These are phyloP conservation scores for Quercus berberidifolia DNA, from an alignment of 306 rosid species.

Conservation along the genomic window DNA sequence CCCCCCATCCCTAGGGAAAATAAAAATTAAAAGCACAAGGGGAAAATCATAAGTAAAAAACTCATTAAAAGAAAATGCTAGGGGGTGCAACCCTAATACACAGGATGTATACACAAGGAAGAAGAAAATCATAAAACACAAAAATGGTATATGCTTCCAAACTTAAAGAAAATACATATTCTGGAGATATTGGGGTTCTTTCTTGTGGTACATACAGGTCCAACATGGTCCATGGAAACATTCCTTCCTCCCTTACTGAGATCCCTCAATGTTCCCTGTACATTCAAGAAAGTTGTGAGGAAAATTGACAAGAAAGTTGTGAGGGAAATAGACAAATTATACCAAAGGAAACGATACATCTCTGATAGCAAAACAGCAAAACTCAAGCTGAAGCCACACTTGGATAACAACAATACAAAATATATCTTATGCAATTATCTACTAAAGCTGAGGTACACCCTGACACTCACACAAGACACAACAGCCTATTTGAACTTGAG, in stretches of 20 bases:
- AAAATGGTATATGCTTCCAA: constrained; percentile 7
- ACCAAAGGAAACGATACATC: background rate
- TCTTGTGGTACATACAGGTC: constrained; percentile 49
- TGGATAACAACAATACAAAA: background rate
- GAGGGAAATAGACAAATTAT: constrained; percentile 13
- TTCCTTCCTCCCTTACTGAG: constrained; percentile 90
- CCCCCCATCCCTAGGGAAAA: background rate
- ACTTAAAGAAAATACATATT: background rate
- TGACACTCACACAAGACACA: background rate
- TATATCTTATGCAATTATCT: background rate
- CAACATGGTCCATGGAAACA: constrained; percentile 54
- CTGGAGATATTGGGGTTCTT: background rate
- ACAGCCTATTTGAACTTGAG: too few species aligned
- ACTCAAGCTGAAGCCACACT: background rate
- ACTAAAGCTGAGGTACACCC: background rate
- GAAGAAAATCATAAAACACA: background rate
- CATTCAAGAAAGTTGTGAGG: constrained; percentile 35
- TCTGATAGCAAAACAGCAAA: background rate
- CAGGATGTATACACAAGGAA: background rate
- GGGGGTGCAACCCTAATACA: too few species aligned
- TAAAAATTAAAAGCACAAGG: background rate
- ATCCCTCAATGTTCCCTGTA: constrained; percentile 94
- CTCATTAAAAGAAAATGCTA: too few species aligned
- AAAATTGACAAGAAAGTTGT: constrained; percentile 26
- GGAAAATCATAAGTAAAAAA: background rate